Conservation (phyloP, 2,329 filamentous ascomycete genomes). For the Madurella mycetomatis region DNA sequence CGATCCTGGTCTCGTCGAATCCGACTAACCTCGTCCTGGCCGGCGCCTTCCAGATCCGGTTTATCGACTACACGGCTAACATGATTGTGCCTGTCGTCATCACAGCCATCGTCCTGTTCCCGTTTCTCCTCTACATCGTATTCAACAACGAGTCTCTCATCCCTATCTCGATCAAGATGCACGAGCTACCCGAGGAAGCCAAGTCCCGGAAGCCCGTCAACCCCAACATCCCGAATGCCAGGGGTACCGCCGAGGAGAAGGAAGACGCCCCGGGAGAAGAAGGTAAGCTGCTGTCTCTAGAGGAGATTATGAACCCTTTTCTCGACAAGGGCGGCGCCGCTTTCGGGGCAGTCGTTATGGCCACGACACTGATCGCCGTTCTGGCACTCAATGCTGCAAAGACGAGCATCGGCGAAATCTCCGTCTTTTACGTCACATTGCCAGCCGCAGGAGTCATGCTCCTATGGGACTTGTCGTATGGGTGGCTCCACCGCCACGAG, state of each 20-base stretch:
- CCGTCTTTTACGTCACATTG: slow-evolving; percentile 64
- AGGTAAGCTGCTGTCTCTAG: slow-evolving; percentile 55
- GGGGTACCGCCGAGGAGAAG: slow-evolving; percentile 50
- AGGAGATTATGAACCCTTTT: slow-evolving; percentile 73
- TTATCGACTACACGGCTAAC: slow-evolving; percentile 71
- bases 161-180: slow-evolving; percentile 62
- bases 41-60: slow-evolving; percentile 67
- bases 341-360: slow-evolving; percentile 63
- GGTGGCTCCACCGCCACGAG: slow-evolving; percentile 59
- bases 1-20: slow-evolving; percentile 72
- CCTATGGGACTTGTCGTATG: slow-evolving; percentile 60
- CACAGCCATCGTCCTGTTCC: slow-evolving; percentile 65
- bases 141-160: slow-evolving; percentile 62
- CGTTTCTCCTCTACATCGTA: slow-evolving; percentile 64
- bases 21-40: slow-evolving; percentile 72
- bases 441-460: slow-evolving; percentile 67
- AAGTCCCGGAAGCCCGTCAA: slow-evolving; percentile 58
- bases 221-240: slow-evolving; percentile 65
- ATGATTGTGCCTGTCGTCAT: slow-evolving; percentile 68
- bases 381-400: slow-evolving; percentile 61
- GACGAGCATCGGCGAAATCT: slow-evolving; percentile 44
- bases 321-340: slow-evolving; percentile 62
- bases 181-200: slow-evolving; percentile 57
- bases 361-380: slow-evolving; percentile 60
- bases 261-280: slow-evolving; percentile 47